Conservation (phyloP, 2,329 filamentous ascomycete genomes). For the Gnomoniopsis smithogilvyi region DNA sequence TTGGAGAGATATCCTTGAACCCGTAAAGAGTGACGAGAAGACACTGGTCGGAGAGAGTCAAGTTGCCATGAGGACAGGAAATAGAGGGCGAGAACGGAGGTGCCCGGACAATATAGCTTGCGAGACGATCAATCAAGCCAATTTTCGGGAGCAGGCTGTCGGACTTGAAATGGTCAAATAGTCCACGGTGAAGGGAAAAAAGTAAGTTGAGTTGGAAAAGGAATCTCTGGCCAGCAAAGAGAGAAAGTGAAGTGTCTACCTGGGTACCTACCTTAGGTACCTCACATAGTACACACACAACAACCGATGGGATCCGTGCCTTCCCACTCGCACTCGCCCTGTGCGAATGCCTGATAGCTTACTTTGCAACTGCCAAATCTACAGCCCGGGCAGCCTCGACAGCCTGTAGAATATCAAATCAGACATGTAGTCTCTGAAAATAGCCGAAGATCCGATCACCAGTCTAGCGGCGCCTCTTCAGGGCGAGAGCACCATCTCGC, state of each 20-base stretch:
- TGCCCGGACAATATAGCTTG: neutral
- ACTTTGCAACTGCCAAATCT: too few species aligned
- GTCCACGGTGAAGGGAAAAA: neutral
- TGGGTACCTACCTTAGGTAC: neutral
- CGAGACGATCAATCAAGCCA: neutral
- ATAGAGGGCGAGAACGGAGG: neutral
- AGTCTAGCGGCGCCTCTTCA: neutral
- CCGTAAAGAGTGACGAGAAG: neutral
- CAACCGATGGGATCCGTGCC: neutral
- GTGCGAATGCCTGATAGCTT: neutral
- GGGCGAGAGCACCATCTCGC: neutral
- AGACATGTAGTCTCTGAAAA: constrained; percentile 4
- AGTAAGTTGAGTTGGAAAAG: neutral
- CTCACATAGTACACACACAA: neutral
- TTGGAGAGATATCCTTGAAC: neutral
- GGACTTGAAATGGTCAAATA: neutral
- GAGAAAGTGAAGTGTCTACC: neutral
- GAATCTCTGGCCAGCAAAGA: neutral
- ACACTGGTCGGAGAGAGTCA: neutral
- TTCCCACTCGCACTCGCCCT: neutral
- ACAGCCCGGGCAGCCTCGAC: too few species aligned
- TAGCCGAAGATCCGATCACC: neutral
- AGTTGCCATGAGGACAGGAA: neutral
- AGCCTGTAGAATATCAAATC: neutral
- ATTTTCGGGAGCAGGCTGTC: too few species aligned